Base-by-base conservation (phyloP, 345 rosid species). In the Gossypium rotundifolium region DNA sequence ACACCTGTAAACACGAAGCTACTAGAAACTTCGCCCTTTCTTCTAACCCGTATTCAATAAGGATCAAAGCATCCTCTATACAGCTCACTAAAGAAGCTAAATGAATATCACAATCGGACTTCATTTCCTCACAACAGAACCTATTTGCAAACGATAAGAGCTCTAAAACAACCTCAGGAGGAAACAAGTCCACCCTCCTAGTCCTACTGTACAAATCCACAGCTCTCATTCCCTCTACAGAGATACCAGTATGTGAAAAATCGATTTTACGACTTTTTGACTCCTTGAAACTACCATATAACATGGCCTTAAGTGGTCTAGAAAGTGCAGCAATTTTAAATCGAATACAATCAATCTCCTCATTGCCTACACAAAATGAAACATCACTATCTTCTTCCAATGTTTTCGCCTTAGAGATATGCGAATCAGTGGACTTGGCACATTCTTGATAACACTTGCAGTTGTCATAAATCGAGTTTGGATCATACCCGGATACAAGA, bases 1-100 rank as follows among this genome's bases (percentile, higher is more conserved):
- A 81, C 27, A 92, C 85, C 83, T 94, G 98, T 65, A 94, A 87
- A 79, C 98, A 92, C 69, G 96, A 93, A n/a, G 93, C 97, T 52
- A 92, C 97, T 3, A 92, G 86, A 72, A 92, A 89, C 77, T 84
- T 79, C 0, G 93, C 91, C 53, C 80, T 80, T 79, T 94, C 98
- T 51, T 85, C 96, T 71, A 94, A 74, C 45, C 98, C 98, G 72
- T 92, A 83, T 74, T 94, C 94, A 5, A 94, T 86, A 65, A 94
- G 76, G 77, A 87, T 23, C 80, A 85, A 23, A 9, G 97, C 98
- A 27, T 85, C 88, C 53, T 88, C 98, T 10, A 86, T 58, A 27
- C 82, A 81, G 58, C 23, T 76, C 74, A 94, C 96, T 75, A 84
- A 71, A 65, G 86, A 76, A 9, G 98, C 88, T 74, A 92, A 81